These are phyloP conservation scores for Trichoderma afroharzianum DNA, from an alignment of 2,329 filamentous ascomycete species.

Conservation along the genomic window DNA sequence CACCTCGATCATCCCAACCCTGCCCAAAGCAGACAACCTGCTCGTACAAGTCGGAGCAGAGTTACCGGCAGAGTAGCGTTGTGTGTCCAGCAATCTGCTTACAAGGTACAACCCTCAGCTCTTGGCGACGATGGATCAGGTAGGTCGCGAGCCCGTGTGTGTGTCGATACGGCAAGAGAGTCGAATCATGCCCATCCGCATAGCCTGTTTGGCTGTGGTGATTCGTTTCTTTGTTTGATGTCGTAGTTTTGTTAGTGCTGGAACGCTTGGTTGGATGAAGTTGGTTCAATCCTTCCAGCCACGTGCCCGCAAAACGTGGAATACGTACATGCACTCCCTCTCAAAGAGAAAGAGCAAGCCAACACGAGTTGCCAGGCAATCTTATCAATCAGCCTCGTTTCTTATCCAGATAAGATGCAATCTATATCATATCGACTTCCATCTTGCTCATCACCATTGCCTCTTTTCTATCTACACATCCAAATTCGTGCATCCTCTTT, in stretches of 20 bases:
- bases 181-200: background rate
- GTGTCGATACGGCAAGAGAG: background rate
- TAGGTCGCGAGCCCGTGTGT: background rate
- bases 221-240: background rate
- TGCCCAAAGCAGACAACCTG: background rate
- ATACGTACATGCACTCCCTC: background rate
- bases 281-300: background rate
- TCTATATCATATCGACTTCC: background rate
- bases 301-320: background rate
- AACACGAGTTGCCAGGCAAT: background rate
- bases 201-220: background rate
- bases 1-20: background rate
- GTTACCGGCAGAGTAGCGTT: background rate
- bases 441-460: background rate
- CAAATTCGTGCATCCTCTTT: background rate
- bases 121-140: constrained; percentile 2
- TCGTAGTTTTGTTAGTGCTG: background rate
- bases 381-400: background rate
- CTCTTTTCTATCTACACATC: background rate
- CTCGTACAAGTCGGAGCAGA: background rate
- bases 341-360: background rate
- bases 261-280: background rate
- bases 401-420: background rate
- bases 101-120: background rate
- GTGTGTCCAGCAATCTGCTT: background rate